Evolutionary conservation across 73 alveolate genomes (phyloP), one percentile per base, ranked within the genome.

Genomic region (Paramecium bursaria): DNA sequence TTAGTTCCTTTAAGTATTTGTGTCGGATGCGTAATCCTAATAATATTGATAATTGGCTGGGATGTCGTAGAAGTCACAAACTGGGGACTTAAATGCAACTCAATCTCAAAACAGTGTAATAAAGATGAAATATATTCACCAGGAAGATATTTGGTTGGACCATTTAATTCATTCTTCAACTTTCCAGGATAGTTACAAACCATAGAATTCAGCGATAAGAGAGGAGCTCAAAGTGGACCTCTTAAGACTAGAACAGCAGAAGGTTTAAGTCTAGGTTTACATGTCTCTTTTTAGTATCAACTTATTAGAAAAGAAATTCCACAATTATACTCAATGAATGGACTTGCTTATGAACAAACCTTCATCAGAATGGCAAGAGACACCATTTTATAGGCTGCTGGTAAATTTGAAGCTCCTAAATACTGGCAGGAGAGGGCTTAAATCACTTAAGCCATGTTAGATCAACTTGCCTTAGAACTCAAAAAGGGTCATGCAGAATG

Each of bases 101-200:
- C 89, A 1, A 54, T 79, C 1, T 53, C 85, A 23, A 79, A 79
- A 79, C 27, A 53, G 13, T 79, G 89, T 39, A 54, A 61, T 19
- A 21, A 79, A 79, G 1, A 53, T 3, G 48, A 44, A 39, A 73
- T 79, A 0, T 79, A 79, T 79, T 29, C 74, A 27, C 85, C 89
- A 17, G 89, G 89, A 2, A 79, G 89, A 79, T 73, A 79, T 79
- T 79, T 61, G 50, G 89, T 79, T 44, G 75, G 89, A 19, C 89
- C 89, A 19, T 53, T 73, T 35, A 53, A 79, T 23, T 79, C 75
- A 14, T 79, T 79, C 22, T 53, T 79, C 46, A 53, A 79, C 31
- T 79, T 79, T 42, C 89, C 89, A 15, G 75, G 85, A 6, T 53
- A 73, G 21, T 0, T 23, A 35, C 22, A 50, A 33, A 21, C 73